A percentile compares a stretch with the other conserved stretches of the same genome.
Evolutionary conservation across 257 asterid species (phyloP).

Genomic region (Jacaranda mimosifolia): DNA sequence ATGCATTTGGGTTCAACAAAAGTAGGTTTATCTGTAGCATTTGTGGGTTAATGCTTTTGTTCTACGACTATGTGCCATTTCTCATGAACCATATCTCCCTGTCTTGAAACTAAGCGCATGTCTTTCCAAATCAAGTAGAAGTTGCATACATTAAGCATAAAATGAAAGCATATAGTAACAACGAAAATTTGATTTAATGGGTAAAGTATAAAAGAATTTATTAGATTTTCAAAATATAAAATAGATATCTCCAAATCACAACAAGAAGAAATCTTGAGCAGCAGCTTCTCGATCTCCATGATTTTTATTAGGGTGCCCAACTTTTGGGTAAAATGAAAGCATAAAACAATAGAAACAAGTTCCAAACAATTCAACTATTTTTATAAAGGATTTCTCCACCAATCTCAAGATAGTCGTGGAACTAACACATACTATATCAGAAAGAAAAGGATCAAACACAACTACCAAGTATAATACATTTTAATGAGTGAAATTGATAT

Average conservation of each 20-base stretch:
- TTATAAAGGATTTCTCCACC: background rate
- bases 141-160: too few species aligned
- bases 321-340: constrained; percentile 63
- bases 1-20: too few species aligned
- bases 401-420: constrained; percentile 19
- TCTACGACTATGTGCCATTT: too few species aligned
- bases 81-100: too few species aligned
- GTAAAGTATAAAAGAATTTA: too few species aligned
- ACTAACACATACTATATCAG: background rate
- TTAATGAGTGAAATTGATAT: background rate
- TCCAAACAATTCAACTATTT: background rate
- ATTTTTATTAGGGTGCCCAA: constrained; percentile 84
- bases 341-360: constrained; percentile 6
- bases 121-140: constrained; percentile 48
- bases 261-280: constrained; percentile 69
- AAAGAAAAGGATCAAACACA: background rate
- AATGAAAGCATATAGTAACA: too few species aligned
- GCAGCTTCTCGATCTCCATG: constrained; percentile 87
- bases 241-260: too few species aligned
- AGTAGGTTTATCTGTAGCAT: too few species aligned
- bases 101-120: background rate
- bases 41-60: too few species aligned
- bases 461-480: background rate
- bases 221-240: too few species aligned
- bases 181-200: too few species aligned